phyloP scores from a whole-genome alignment of 2,329 filamentous ascomycete genomes.

The Epicoccum sorghinum region DNA sequence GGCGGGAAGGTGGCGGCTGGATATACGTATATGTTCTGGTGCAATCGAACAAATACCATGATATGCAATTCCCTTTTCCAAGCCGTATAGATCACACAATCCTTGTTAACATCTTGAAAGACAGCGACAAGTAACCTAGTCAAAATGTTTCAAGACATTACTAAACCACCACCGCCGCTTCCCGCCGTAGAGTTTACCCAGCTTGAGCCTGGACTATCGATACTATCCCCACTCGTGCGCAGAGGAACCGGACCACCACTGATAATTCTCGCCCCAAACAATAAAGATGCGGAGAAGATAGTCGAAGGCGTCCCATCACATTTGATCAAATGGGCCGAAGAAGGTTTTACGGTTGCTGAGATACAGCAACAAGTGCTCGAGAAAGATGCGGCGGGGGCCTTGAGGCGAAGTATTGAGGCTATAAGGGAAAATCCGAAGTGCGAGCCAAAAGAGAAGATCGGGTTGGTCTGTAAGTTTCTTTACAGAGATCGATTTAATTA shows the following conservation, averaged over 20 bases:
- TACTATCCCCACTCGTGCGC: conserved; percentile 13
- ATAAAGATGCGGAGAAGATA: conserved; percentile 3
- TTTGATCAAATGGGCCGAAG: conserved; percentile 69
- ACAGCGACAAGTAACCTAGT: not conserved
- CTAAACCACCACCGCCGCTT: conserved; percentile 16
- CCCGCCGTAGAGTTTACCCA: conserved; percentile 4
- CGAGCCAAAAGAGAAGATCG: conserved; percentile 8
- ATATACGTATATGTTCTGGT: not conserved
- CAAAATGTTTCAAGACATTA: conserved; percentile 10
- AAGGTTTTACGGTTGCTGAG: conserved; percentile 57
- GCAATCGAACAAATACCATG: not conserved
- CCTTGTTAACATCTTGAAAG: not conserved
- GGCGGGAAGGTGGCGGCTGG: not conserved
- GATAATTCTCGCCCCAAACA: conserved; percentile 13
- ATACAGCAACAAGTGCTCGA: conserved; percentile 15
- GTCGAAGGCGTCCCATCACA: conserved; percentile 20
- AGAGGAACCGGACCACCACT: conserved; percentile 17
- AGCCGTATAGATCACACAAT: too few species aligned
- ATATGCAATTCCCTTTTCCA: too few species aligned
- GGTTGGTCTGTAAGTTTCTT: conserved; percentile 5
- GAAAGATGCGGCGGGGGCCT: not conserved
- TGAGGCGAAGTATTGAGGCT: conserved; percentile 12
- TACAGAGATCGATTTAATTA: not conserved
- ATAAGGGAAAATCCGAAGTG: conserved; percentile 10
- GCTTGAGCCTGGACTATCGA: conserved; percentile 5